These are phyloP conservation scores for Ilyonectria sp. DNA, from an alignment of 2,329 filamentous ascomycete genomes.

Conservation along the genomic window DNA sequence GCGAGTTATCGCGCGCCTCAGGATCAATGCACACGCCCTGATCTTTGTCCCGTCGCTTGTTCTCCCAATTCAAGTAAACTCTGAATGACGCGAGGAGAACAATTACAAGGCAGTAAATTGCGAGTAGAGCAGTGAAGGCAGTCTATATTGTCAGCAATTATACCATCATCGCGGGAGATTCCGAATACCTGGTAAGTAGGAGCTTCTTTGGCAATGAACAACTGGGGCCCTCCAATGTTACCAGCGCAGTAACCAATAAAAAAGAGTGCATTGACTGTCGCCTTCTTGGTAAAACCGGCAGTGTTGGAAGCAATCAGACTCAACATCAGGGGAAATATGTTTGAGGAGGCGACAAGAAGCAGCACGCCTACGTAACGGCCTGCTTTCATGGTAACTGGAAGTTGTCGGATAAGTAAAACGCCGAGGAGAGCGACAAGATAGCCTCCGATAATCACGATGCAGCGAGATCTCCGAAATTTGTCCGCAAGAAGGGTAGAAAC, in stretches of 20 bases:
- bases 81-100: neutral
- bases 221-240: constrained; percentile 14
- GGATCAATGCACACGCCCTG: constrained; percentile 9
- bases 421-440: constrained; percentile 4
- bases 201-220: constrained; percentile 11
- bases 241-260: constrained; percentile 19
- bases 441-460: neutral
- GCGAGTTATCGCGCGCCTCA: neutral
- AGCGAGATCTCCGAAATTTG: constrained; percentile 4
- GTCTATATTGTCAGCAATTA: constrained; percentile 1
- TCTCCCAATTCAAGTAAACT: constrained; percentile 2
- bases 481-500: neutral
- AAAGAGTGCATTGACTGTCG: constrained; percentile 11
- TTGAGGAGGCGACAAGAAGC: neutral
- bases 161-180: neutral
- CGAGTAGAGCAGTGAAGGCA: constrained; percentile 3
- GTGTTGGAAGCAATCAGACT: constrained; percentile 2
- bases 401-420: constrained; percentile 8
- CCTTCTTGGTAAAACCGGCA: constrained; percentile 15
- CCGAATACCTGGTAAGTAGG: neutral
- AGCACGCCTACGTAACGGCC: constrained; percentile 6
- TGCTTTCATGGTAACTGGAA: neutral
- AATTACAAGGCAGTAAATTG: constrained; percentile 5
- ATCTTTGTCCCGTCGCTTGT: constrained; percentile 10
- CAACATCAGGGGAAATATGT: constrained; percentile 17